Evolutionary conservation across 1,284 basidiomycete genomes (phyloP).

Genomic region (Vanrija humicola): DNA sequence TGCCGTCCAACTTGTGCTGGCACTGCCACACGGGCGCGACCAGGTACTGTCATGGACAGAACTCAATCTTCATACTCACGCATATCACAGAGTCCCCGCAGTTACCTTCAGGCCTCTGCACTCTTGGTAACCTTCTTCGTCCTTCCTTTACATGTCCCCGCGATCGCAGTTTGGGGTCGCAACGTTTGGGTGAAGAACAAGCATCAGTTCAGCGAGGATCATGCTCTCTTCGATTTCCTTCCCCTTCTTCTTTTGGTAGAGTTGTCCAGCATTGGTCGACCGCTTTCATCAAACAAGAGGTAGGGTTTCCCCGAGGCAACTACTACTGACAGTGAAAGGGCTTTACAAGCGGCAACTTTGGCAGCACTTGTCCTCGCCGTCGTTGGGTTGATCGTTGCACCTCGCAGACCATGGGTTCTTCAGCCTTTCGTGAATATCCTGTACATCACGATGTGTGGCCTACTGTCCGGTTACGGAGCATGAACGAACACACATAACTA

Average conservation of each 20-base stretch:
- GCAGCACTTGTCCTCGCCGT: slow-evolving; percentile 56
- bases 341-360: slow-evolving; percentile 48
- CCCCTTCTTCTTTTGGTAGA: slow-evolving; percentile 31
- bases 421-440: slow-evolving; percentile 10
- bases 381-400: slow-evolving; percentile 59
- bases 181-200: slow-evolving; percentile 52
- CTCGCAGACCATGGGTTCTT: slow-evolving; percentile 48
- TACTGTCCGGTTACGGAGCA: no score
- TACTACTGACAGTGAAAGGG: neutral
- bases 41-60: neutral
- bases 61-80: no score
- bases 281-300: slow-evolving; percentile 51
- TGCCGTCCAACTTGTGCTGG: slow-evolving; percentile 59
- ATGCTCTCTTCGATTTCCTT: slow-evolving; percentile 20
- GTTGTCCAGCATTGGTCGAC: slow-evolving; percentile 52
- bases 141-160: slow-evolving; percentile 72
- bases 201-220: slow-evolving; percentile 22
- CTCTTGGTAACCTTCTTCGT: slow-evolving; percentile 61
- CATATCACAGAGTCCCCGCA: neutral
- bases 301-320: slow-evolving; percentile 11
- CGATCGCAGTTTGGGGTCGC: slow-evolving; percentile 83
- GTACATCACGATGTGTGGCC: neutral
- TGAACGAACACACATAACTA: no score
- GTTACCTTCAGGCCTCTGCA: slow-evolving; percentile 36
- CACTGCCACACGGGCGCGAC: neutral